phyloP scores from a whole-genome alignment of 192 early-diverging fungal species.

The Coemansia reversa region DNA sequence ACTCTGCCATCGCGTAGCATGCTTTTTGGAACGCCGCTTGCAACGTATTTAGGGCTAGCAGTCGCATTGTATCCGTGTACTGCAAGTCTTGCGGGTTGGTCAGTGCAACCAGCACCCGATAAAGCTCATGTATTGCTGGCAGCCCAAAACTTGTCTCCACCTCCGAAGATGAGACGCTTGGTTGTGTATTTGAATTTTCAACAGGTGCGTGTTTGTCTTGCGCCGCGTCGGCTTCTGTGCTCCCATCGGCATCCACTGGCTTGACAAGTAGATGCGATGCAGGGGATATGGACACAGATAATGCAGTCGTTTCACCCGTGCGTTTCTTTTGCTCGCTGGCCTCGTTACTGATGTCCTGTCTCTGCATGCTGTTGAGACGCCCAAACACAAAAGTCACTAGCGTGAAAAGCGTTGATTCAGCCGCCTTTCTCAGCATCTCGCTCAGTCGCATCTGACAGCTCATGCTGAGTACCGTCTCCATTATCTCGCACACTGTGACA shows the following conservation, averaged over 20 bases:
- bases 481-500: constrained; percentile 93
- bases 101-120: constrained; percentile 86
- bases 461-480: constrained; percentile 96
- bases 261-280: constrained; percentile 41
- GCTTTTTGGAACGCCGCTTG: constrained; percentile 84
- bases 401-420: constrained; percentile 51
- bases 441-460: constrained; percentile 90
- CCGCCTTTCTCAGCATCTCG: constrained; percentile 55
- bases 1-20: constrained; percentile 69
- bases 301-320: constrained; percentile 1
- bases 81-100: constrained; percentile 86
- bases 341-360: not conserved
- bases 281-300: constrained; percentile 27
- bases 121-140: constrained; percentile 84
- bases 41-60: constrained; percentile 86
- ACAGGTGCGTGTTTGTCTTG: not conserved
- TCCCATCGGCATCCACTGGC: constrained; percentile 7
- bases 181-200: not conserved
- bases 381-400: constrained; percentile 53
- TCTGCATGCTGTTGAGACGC: constrained; percentile 21
- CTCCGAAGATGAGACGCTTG: not conserved
- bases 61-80: constrained; percentile 91
- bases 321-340: not conserved
- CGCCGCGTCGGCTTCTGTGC: not conserved
- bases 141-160: constrained; percentile 57